A percentile compares a stretch with the other conserved stretches of the same genome.
Evolutionary conservation across 2,329 filamentous ascomycete genomes (phyloP).

Genomic region (Diaporthe destruens): DNA sequence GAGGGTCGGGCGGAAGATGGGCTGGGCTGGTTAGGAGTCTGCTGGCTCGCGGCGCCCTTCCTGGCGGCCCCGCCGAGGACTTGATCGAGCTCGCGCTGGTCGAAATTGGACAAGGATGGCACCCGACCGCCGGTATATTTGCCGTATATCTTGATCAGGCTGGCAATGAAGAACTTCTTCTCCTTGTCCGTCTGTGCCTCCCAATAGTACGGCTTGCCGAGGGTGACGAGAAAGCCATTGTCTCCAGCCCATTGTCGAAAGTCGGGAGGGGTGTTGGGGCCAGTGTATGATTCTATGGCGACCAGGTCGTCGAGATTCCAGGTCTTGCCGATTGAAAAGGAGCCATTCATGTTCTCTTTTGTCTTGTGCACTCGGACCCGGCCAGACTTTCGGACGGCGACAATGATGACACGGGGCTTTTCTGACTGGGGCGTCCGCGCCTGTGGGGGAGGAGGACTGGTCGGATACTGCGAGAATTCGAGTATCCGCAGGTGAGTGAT

Average conservation of each 20-base stretch:
- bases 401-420: constrained; percentile 91
- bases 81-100: constrained; percentile 80
- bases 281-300: constrained; percentile 84
- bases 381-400: constrained; percentile 92
- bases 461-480: constrained; percentile 87
- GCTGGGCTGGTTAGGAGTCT: constrained; percentile 43
- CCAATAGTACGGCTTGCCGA: constrained; percentile 98
- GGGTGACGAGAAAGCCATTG: constrained; percentile 86
- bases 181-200: constrained; percentile 93
- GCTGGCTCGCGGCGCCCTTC: constrained; percentile 53
- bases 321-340: constrained; percentile 97
- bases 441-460: constrained; percentile 84
- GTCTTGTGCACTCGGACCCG: constrained; percentile 97
- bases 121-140: constrained; percentile 93
- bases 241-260: constrained; percentile 83
- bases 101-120: constrained; percentile 86
- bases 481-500: constrained; percentile 95
- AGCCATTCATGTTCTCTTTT: constrained; percentile 91
- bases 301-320: constrained; percentile 95
- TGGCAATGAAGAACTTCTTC: constrained; percentile 98
- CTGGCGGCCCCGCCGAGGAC: constrained; percentile 71
- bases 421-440: constrained; percentile 78
- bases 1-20: constrained; percentile 34
- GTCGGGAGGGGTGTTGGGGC: constrained; percentile 67
- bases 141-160: constrained; percentile 93